Evolutionary conservation across 1,284 basidiomycete genomes (phyloP).

Genomic region (Leccinum huronense): DNA sequence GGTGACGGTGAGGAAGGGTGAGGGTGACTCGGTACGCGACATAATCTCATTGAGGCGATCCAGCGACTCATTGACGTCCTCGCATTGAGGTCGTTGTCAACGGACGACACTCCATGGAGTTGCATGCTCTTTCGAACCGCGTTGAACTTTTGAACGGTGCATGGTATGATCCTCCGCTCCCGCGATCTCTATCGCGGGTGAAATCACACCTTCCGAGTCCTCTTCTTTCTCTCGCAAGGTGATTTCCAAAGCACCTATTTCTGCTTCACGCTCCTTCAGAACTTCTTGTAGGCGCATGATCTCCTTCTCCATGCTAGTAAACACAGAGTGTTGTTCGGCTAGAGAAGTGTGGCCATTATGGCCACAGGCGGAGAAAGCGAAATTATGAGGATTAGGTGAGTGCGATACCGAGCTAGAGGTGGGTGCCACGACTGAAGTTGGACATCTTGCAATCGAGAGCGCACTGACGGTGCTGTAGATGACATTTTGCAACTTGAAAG

Average conservation of each 20-base stretch:
- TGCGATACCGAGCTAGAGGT: constrained; percentile 52
- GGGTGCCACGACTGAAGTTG: constrained; percentile 63
- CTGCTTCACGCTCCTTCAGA: constrained; percentile 82
- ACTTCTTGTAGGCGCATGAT: constrained; percentile 90
- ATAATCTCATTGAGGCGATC: constrained; percentile 83
- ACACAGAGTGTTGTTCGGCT: constrained; percentile 64
- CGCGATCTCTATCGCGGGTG: constrained; percentile 8
- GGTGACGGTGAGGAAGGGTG: too few species aligned
- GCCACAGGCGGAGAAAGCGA: constrained; percentile 58
- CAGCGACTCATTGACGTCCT: constrained; percentile 66
- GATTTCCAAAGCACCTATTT: constrained; percentile 76
- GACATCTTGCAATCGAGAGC: constrained; percentile 72
- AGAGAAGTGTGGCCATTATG: constrained; percentile 38
- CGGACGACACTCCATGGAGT: constrained; percentile 39
- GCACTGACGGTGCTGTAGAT: constrained; percentile 89
- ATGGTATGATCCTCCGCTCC: constrained; percentile 29
- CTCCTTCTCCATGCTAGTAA: constrained; percentile 81
- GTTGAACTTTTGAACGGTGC: constrained; percentile 64
- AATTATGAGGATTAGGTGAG: constrained; percentile 56
- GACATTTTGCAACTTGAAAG: constrained; percentile 73
- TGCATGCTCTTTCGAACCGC: constrained; percentile 66
- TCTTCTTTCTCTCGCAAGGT: constrained; percentile 55
- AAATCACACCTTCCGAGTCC: neutral
- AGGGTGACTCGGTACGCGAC: constrained; percentile 42
- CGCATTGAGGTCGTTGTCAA: constrained; percentile 29